Evolutionary conservation across 2,329 filamentous ascomycete species (phyloP), one percentile per base, ranked within the genome.

Genomic region (Bipolaris bicolor): DNA sequence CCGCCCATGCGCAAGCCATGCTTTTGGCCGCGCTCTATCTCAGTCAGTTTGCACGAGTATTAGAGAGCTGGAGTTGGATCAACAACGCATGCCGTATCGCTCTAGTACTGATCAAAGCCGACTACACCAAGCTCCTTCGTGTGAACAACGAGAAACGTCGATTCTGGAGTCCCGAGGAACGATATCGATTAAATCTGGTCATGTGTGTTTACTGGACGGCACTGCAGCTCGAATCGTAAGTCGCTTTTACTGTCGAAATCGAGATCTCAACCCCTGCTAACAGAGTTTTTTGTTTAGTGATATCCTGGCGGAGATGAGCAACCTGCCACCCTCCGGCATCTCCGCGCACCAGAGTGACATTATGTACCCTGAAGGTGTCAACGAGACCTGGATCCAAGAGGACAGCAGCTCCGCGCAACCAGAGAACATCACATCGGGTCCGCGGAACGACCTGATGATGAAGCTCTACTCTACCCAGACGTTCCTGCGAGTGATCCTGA

Each of bases 131-230:
- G 53, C 67, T 72, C 18, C 60, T 61, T 55, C 69, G 70, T 39
- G 50, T 63, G 36, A 59, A 65, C 47, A 60, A 59, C 56, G 62
- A 70, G 41, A 51, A 62, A 24, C 61, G 26, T 45, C 56, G 18
- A 36, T 40, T 34, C 10, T 44, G 63, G 49, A 54, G 66, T 4
- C 50, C 63, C 2, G 71, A 71, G 51, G 72, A 75, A 50, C 60
- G 64, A 2, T 73, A 74, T 49, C 62, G 71, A 41, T 57, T 73
- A 31, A 80, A 80, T 45, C 64, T 81, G 40, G 77, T 81, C 22
- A 76, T 81, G 54, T 72, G 96, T 66, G 89, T 91, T 0, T 97
- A 93, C 69, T 98, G 94, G 94, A 95, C 93, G 7, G 96, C 91
- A 72, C 80, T 97, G 61, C 94, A 98, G 71, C 82, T 98, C 10